phyloP scores from a whole-genome alignment of 208 protist genomes.

The Leishmania braziliensis region DNA sequence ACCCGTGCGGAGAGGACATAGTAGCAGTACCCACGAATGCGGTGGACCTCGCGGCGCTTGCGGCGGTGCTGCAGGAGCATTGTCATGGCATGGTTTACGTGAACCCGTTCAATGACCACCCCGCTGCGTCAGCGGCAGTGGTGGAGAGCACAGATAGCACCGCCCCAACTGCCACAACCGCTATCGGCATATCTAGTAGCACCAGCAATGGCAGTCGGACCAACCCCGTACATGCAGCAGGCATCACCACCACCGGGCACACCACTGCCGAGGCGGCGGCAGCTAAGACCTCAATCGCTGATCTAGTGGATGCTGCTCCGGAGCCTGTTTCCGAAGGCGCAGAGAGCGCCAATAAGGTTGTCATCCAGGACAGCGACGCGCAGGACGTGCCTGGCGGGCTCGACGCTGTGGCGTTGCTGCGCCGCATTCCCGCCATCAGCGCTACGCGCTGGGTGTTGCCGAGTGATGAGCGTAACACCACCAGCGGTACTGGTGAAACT shows the following conservation, averaged over 20 bases:
- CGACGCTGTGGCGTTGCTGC: slow-evolving; percentile 56
- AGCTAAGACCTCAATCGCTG: not conserved
- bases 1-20: not conserved
- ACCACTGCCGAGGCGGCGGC: not conserved
- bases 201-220: slow-evolving; percentile 15
- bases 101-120: slow-evolving; percentile 18
- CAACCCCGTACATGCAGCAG: not conserved
- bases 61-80: slow-evolving; percentile 39
- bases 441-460: slow-evolving; percentile 25
- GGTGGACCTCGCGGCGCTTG: slow-evolving; percentile 35
- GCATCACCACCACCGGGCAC: not conserved
- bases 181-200: slow-evolving; percentile 11
- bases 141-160: slow-evolving; percentile 13
- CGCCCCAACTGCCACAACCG: not conserved
- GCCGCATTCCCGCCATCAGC: slow-evolving; percentile 34
- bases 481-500: not conserved
- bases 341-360: not conserved
- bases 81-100: slow-evolving; percentile 29
- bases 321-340: not conserved
- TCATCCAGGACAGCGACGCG: not conserved
- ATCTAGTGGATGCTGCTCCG: not conserved
- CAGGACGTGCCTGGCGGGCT: not conserved
- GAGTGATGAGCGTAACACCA: not conserved
- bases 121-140: not conserved
- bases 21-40: not conserved